Evolutionary conservation across 2,329 filamentous ascomycete species (phyloP).

Genomic region (Uncinocarpus reesii): DNA sequence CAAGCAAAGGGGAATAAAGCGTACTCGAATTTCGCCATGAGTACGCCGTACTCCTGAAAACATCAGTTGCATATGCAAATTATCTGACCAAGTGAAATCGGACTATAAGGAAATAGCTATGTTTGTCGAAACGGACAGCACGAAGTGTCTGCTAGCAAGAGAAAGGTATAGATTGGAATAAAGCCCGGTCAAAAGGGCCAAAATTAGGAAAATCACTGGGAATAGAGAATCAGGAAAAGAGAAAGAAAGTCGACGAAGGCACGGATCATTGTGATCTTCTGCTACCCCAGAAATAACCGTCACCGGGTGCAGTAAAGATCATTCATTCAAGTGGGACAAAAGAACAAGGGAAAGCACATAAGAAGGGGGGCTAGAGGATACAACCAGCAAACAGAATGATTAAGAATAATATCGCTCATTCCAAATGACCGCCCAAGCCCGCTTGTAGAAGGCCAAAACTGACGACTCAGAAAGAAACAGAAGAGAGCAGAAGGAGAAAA

Average conservation of each 20-base stretch:
- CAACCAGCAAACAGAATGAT: not conserved
- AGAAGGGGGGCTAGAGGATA: not conserved
- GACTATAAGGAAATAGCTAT: conserved; percentile 1
- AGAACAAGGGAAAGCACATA: not conserved
- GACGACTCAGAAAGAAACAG: conserved; percentile 1
- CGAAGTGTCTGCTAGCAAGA: too few species aligned
- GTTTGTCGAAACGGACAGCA: too few species aligned
- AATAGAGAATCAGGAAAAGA: conserved; percentile 18
- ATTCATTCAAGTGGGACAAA: not conserved
- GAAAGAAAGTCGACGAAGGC: conserved; percentile 13
- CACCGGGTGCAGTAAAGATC: conserved; percentile 1
- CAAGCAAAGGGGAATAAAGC: too few species aligned
- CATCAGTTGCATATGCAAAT: not conserved
- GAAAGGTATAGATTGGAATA: not conserved
- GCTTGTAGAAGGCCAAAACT: conserved; percentile 12
- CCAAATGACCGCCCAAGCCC: conserved; percentile 14
- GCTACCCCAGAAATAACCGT: conserved; percentile 8
- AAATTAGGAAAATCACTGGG: conserved; percentile 15
- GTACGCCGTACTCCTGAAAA: conserved; percentile 6
- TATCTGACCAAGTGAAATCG: not conserved
- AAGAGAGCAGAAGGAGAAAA: conserved; percentile 2
- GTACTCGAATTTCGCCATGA: not conserved
- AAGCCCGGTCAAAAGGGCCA: not conserved
- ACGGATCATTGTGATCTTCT: conserved; percentile 17
- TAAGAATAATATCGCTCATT: conserved; percentile 10